Base-by-base conservation (phyloP, 2,329 filamentous ascomycete species). In the Trichoderma breve region DNA sequence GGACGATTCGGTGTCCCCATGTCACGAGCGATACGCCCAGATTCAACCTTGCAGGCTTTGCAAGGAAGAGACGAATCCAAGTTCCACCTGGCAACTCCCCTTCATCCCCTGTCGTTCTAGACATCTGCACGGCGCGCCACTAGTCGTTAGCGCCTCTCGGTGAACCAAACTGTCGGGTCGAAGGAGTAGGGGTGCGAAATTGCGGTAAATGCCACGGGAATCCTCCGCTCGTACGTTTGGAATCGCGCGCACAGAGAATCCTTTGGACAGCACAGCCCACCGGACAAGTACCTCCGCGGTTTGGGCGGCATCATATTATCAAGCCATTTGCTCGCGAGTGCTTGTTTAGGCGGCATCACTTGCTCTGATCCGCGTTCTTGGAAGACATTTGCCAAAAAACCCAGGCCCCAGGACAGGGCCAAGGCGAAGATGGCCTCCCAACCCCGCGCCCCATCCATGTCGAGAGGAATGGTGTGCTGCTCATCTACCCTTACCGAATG, bases 161-260 rank as follows among this genome's bases (percentile, higher is more conserved):
- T 60, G 74, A 75, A 75, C 76, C 76, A 74, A 32, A 72, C 74
- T 76, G 73, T 75, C 76, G 74, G 76, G 73, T 74, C 74, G 26
- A 61, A 18, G 18, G 28, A 60, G 73, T 72, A 75, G 74, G 74
- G 58, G 71, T 70, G 57, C 71, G 71, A 72, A 70, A 73, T 72
- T 72, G 70, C 60, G 51, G 53, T 68, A 58, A 51, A 62, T 47
- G 65, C 34, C n/a, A 30, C 32, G 53, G 18, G 34, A 47, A 36
- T 60, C 18, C 26, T n/a, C 18, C 28, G 28, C 28, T 60, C 55
- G 55, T 60, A 34, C 18, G 55, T n/a, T 60, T 28, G 28, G n/a
- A 60, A 30, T 58, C 24, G 57, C 5, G 18, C 32, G 47, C 26
- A 30, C 32, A 28, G 55, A 60, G 55, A 32, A 24, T 32, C 55